Base-by-base conservation (phyloP, 805 yeast genomes). In the Starmerella tilneyi region DNA sequence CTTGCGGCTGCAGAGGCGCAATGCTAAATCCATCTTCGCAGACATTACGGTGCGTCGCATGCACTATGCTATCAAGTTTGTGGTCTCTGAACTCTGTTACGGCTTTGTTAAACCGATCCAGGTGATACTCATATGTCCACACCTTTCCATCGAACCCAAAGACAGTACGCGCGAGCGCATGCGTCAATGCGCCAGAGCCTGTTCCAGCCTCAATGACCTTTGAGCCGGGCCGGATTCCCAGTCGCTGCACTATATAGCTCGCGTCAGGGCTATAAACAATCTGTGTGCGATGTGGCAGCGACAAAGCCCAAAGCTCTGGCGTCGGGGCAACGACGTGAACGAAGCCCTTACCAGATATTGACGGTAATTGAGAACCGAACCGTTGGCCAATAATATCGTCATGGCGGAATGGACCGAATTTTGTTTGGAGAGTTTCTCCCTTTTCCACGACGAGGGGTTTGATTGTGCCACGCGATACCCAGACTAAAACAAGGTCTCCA, bases 261-360 rank as follows among this genome's bases (percentile, higher is more conserved):
- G 96, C 82, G 62, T 92, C 99, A 9, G 94, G 94, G 0, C 96
- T 83, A 61, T 92, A 92, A 1, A 92, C 97, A 53, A 92, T 92
- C 66, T 92, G 99, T 0, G 99, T 92, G 63, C 99, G 72, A 61
- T 92, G 99, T 2, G 98, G 97, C 28, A 92, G 68, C 0, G 96
- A 84, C n/a, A 84, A 58, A 0, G 96, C 82, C 99, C 99, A 92
- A 19, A 92, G 66, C 63, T 92, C 99, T 0, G 99, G 88, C 0
- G 94, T 80, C 1, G 98, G 97, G 49, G 83, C 88, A 38, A 92
- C 64, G 12, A 92, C 68, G 59, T 89, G 94, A 40, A 92, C 76
- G 59, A 86, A 92, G 0, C 88, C 94, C 49, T 75, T 76, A 6
- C 76, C 71, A 16, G 83, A 74, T 12, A 73, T 65, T 29, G 73